Conservation (phyloP, 345 rosid genomes). For the Arabis hirsuta region DNA sequence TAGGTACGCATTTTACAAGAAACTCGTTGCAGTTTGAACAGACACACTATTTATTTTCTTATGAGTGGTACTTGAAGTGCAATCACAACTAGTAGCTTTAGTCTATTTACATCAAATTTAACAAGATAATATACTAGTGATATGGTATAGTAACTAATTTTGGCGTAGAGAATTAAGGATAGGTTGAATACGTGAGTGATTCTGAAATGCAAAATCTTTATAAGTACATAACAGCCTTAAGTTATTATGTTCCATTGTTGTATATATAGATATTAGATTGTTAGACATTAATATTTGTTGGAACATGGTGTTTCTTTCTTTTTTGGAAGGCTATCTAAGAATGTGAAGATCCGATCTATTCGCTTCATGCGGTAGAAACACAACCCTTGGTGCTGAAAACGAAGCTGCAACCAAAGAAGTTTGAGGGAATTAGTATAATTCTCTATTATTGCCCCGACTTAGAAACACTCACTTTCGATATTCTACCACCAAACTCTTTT, state of each 20-base stretch:
- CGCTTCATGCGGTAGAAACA: conserved; percentile 33
- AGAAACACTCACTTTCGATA: conserved; percentile 10
- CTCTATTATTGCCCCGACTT: conserved; percentile 42
- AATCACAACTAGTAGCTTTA: too few relatives aligned
- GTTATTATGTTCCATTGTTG: neutral
- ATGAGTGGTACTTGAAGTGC: too few relatives aligned
- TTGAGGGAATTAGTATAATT: conserved; percentile 48
- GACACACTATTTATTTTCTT: too few relatives aligned
- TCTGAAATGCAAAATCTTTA: neutral
- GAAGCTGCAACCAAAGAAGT: conserved; percentile 29
- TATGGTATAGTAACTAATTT: too few relatives aligned
- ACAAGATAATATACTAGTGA: neutral
- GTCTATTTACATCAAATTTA: too few relatives aligned
- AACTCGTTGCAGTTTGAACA: too few relatives aligned
- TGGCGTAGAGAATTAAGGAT: neutral
- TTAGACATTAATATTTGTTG: neutral
- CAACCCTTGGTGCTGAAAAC: conserved; percentile 49
- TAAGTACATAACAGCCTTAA: neutral
- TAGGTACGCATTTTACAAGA: conserved; percentile 9
- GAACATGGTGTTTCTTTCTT: neutral
- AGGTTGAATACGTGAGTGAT: neutral
- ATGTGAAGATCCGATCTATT: conserved; percentile 22
- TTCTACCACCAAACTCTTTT: neutral
- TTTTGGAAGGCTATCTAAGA: conserved; percentile 39
- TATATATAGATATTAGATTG: too few relatives aligned